A percentile compares a stretch with the other conserved stretches of the same genome.
These are phyloP conservation scores for Ophiostoma novo-ulmi DNA, from an alignment of 2,329 filamentous ascomycete species.

Conservation along the genomic window DNA sequence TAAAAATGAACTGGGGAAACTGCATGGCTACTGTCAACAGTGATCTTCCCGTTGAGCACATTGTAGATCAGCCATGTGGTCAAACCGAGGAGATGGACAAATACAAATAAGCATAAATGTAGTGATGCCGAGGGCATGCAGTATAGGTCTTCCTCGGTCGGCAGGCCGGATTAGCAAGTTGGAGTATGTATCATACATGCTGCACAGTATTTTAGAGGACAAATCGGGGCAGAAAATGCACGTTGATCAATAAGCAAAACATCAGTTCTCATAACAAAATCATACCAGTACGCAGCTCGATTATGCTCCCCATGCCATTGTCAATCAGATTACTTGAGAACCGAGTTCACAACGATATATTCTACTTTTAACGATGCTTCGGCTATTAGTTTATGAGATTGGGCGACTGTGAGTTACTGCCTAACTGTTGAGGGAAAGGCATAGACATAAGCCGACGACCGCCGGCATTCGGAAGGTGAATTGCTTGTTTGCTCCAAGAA, in stretches of 20 bases:
- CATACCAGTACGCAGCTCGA: background rate
- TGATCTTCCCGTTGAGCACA: constrained; percentile 15
- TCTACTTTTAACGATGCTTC: background rate
- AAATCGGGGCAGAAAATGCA: background rate
- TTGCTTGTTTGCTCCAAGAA: background rate
- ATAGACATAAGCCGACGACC: background rate
- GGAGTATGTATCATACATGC: background rate
- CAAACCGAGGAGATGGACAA: background rate
- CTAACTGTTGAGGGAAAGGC: background rate
- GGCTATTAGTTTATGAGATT: background rate
- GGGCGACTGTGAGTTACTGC: no score
- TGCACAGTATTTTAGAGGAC: background rate
- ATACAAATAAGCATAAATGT: background rate
- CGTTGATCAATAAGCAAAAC: background rate
- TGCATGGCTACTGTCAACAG: background rate
- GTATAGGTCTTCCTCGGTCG: background rate
- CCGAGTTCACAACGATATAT: background rate
- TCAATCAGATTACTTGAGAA: background rate
- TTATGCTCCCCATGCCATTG: background rate
- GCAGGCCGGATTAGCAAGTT: background rate
- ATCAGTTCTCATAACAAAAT: no score
- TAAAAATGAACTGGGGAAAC: background rate
- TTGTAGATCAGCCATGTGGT: constrained; percentile 14
- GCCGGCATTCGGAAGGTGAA: constrained; percentile 1
- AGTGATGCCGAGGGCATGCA: background rate